phyloP scores from a whole-genome alignment of 176 grass and related monocot species.

The Carex scoparia region DNA sequence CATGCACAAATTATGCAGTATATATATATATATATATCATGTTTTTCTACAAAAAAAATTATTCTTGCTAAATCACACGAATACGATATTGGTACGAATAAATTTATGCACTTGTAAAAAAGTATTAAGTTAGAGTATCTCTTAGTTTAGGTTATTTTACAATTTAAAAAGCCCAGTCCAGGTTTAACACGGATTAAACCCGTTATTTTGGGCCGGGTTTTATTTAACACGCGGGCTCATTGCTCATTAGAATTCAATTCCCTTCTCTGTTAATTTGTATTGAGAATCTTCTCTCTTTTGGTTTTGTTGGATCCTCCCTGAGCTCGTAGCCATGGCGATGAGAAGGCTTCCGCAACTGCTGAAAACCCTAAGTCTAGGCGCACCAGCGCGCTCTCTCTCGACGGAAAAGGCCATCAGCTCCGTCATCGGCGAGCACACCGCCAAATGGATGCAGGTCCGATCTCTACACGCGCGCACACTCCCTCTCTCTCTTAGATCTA shows the following conservation, averaged over 20 bases:
- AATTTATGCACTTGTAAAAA: no score
- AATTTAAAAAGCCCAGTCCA: background rate
- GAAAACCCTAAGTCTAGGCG: slow-evolving; percentile 35
- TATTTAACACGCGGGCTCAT: background rate
- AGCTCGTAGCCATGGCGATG: slow-evolving; percentile 43
- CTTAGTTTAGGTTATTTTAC: no score
- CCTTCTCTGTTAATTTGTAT: slow-evolving; percentile 3
- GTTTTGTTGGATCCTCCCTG: background rate
- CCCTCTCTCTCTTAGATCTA: slow-evolving; percentile 9
- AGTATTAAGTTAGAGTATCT: no score
- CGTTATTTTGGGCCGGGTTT: background rate
- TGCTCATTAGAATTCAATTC: background rate
- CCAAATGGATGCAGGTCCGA: slow-evolving; percentile 96
- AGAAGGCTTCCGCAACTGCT: slow-evolving; percentile 48
- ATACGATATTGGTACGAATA: no score
- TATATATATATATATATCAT: no score
- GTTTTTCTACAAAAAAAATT: no score
- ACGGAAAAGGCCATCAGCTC: slow-evolving; percentile 47
- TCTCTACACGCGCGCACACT: background rate
- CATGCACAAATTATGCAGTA: no score
- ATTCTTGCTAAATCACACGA: no score
- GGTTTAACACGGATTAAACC: background rate
- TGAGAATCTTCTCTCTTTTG: background rate
- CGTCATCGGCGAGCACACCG: slow-evolving; percentile 64
- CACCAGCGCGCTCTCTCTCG: slow-evolving; percentile 21